Evolutionary conservation across 768 basidiomycete species (phyloP).

Genomic region (Lactarius akahatsu): DNA sequence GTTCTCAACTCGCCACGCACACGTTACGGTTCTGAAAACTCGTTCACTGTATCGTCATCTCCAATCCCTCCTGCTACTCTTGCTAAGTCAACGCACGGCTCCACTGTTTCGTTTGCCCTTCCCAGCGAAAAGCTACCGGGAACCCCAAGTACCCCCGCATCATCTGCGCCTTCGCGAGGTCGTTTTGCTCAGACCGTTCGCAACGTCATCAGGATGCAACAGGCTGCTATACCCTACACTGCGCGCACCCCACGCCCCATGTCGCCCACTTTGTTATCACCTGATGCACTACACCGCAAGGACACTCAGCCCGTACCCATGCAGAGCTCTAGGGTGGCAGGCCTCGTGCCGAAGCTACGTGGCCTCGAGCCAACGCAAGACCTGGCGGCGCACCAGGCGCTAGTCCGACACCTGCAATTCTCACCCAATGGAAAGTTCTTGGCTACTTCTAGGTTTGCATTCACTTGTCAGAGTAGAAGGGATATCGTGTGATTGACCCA

Average conservation of each 20-base stretch:
- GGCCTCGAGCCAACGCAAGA: conserved; percentile 57
- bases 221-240: conserved; percentile 34
- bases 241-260: conserved; percentile 32
- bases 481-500: conserved; percentile 11
- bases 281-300: conserved; percentile 25
- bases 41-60: conserved; percentile 29
- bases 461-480: conserved; percentile 4
- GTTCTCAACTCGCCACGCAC: conserved; percentile 14
- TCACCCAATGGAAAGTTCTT: conserved; percentile 72
- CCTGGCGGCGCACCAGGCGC: conserved; percentile 60
- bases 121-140: conserved; percentile 28
- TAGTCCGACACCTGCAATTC: conserved; percentile 73
- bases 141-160: conserved; percentile 30
- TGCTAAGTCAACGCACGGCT: conserved; percentile 12
- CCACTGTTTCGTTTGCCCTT: conserved; percentile 15
- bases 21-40: conserved; percentile 26
- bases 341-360: conserved; percentile 55
- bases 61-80: conserved; percentile 29
- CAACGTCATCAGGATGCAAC: conserved; percentile 45
- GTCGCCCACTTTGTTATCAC: conserved; percentile 32
- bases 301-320: conserved; percentile 36
- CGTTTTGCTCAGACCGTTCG: conserved; percentile 47
- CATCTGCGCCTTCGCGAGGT: conserved; percentile 32
- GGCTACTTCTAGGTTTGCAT: conserved; percentile 62
- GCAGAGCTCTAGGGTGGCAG: conserved; percentile 53